These are phyloP conservation scores for Geotrichum phurueaensis DNA, from an alignment of 1,139 yeast species.

Conservation along the genomic window DNA sequence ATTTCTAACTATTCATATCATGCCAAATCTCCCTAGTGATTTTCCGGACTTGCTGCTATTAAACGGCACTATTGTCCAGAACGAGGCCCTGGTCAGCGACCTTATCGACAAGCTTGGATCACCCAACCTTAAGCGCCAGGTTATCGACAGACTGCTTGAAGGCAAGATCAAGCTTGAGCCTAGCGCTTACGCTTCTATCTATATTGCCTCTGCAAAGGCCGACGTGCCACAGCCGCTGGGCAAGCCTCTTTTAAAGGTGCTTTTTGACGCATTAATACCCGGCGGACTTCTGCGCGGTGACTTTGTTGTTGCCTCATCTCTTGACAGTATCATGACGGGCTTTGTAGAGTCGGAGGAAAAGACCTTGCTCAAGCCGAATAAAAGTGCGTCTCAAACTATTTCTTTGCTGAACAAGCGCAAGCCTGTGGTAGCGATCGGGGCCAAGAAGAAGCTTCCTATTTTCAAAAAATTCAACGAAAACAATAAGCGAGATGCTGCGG, in stretches of 20 bases:
- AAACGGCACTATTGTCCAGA: slow-evolving; percentile 11
- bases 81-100: slow-evolving; percentile 13
- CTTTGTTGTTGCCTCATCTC: slow-evolving; percentile 41
- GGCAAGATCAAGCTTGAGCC: slow-evolving; percentile 47
- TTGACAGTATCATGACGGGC: slow-evolving; percentile 61
- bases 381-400: slow-evolving; percentile 28
- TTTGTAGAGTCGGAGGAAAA: slow-evolving; percentile 45
- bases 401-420: slow-evolving; percentile 2
- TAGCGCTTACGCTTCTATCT: slow-evolving; percentile 45
- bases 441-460: not conserved
- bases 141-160: slow-evolving; percentile 63
- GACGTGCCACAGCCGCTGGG: slow-evolving; percentile 38
- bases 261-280: slow-evolving; percentile 41
- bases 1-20: not conserved
- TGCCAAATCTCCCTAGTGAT: not conserved
- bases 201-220: slow-evolving; percentile 51
- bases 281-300: slow-evolving; percentile 50
- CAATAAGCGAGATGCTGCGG: not conserved
- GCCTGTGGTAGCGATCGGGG: not conserved
- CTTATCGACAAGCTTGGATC: slow-evolving; percentile 9
- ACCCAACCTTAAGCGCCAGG: slow-evolving; percentile 45
- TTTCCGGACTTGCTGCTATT: not conserved
- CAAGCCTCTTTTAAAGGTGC: slow-evolving; percentile 38
- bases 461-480: slow-evolving; percentile 1
- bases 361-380: slow-evolving; percentile 41